Conservation (phyloP, 371 early-diverging fungal genomes). For the Haplosporangium sp. region DNA sequence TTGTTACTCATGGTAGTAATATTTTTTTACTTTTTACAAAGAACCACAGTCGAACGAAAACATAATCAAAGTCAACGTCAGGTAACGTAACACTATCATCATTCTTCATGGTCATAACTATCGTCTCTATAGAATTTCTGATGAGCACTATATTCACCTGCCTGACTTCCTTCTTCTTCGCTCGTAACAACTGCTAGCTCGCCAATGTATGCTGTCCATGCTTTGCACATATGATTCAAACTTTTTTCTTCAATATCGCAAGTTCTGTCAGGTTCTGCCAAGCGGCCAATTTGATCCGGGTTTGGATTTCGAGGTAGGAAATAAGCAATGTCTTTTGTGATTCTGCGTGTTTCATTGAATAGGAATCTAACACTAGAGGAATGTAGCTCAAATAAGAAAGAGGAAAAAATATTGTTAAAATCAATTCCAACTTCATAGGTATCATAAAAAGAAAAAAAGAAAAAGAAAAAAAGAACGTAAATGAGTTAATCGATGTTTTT, state of each 20-base stretch:
- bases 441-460: no score
- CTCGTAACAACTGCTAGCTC: slow-evolving; percentile 24
- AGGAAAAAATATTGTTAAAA: no score
- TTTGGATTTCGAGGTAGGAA: slow-evolving; percentile 90
- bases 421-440: no score
- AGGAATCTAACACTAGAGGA: no score
- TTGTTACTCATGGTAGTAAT: no score
- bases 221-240: slow-evolving; percentile 45
- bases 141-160: neutral
- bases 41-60: no score
- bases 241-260: slow-evolving; percentile 50
- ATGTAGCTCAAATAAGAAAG: no score
- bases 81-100: no score
- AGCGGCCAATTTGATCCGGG: slow-evolving; percentile 62
- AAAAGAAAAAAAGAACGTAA: no score
- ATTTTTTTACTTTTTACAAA: no score
- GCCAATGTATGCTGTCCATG: slow-evolving; percentile 54
- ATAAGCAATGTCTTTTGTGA: slow-evolving; percentile 83
- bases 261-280: slow-evolving; percentile 22
- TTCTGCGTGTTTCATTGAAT: no score
- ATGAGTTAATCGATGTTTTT: neutral
- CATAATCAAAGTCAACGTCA: no score
- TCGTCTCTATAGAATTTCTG: neutral
- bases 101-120: neutral
- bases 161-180: slow-evolving; percentile 4